Evolutionary conservation across 768 basidiomycete genomes (phyloP).

Genomic region (Rhizopogon roseolus): DNA sequence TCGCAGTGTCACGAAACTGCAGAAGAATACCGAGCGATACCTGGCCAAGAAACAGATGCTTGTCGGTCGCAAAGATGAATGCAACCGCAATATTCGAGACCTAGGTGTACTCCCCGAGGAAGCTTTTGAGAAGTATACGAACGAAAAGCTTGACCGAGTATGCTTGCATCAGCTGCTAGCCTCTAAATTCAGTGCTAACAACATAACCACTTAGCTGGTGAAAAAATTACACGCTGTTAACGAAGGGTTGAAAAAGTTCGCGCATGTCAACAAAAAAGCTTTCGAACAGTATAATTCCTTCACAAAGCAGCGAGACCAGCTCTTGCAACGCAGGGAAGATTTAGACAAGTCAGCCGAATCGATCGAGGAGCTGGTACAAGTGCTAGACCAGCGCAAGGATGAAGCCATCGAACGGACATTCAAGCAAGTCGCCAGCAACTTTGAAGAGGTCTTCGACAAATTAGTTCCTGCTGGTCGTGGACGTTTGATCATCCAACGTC

Average conservation of each 20-base stretch:
- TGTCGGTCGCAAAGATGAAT: constrained; percentile 81
- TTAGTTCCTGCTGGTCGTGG: constrained; percentile 94
- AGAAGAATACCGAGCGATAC: constrained; percentile 94
- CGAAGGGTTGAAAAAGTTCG: constrained; percentile 92
- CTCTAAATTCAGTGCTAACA: neutral
- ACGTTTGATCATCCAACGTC: constrained; percentile 85
- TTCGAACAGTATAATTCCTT: constrained; percentile 98
- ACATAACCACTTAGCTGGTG: constrained; percentile 57
- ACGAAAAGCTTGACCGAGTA: constrained; percentile 84
- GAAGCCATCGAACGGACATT: constrained; percentile 99
- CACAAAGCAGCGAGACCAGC: constrained; percentile 93
- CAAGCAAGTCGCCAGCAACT: constrained; percentile 95
- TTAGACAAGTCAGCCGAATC: constrained; percentile 85
- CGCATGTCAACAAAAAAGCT: constrained; percentile 99
- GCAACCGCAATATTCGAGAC: constrained; percentile 92
- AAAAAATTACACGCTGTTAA: constrained; percentile 92
- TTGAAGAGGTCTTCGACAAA: constrained; percentile 95
- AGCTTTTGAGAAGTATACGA: constrained; percentile 92
- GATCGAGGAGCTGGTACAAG: constrained; percentile 89
- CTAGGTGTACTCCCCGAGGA: constrained; percentile 96
- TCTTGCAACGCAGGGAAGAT: constrained; percentile 82
- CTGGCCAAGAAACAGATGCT: constrained; percentile 90
- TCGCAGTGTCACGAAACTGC: constrained; percentile 81
- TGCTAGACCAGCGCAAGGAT: constrained; percentile 94
- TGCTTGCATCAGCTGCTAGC: constrained; percentile 18